Conservation (phyloP, 176 grass and related monocot genomes). For the Eragrostis nindensis region DNA sequence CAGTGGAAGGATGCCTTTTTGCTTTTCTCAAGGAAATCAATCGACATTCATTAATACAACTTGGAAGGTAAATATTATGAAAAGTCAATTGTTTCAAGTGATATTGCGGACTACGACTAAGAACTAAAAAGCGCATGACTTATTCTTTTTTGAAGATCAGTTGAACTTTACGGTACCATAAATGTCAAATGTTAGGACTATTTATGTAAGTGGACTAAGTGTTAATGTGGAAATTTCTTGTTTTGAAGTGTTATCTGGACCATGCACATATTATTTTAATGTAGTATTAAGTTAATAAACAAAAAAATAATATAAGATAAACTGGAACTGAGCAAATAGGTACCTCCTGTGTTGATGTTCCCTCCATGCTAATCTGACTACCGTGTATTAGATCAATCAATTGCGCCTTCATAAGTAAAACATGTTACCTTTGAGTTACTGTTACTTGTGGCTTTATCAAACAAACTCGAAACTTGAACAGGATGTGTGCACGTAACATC, state of each 20-base stretch:
- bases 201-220: neutral
- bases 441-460: too few species aligned
- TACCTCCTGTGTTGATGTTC: neutral
- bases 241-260: neutral
- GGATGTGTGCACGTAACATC: neutral
- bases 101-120: slow-evolving; percentile 43
- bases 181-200: neutral
- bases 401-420: neutral
- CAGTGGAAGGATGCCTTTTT: slow-evolving; percentile 67
- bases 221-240: neutral
- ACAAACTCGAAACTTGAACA: slow-evolving; percentile 15
- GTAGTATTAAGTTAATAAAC: neutral
- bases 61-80: slow-evolving; percentile 61
- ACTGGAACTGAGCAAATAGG: neutral
- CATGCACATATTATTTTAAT: neutral
- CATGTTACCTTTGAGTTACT: neutral
- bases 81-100: slow-evolving; percentile 36
- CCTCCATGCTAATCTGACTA: neutral
- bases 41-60: slow-evolving; percentile 49
- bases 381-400: neutral
- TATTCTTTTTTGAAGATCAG: slow-evolving; percentile 15
- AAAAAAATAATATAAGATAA: neutral
- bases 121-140: slow-evolving; percentile 1
- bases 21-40: slow-evolving; percentile 55
- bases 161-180: neutral